phyloP scores from a whole-genome alignment of 1,284 basidiomycete species.

The Stereum hirsutum region DNA sequence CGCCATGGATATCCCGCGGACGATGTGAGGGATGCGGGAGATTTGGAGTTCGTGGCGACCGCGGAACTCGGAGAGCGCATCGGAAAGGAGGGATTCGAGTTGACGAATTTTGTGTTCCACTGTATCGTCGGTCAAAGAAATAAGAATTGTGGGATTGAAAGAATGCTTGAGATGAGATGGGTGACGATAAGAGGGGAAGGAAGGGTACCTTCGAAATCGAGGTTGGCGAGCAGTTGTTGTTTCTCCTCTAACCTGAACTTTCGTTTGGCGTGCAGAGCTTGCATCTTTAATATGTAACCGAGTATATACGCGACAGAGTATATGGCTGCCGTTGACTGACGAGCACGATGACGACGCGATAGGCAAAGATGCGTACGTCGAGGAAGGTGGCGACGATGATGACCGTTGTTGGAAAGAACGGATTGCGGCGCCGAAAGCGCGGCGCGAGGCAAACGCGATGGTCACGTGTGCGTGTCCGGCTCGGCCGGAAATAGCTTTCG shows the following conservation, averaged over 20 bases:
- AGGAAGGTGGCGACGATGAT: too few species aligned
- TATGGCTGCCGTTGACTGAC: too few species aligned
- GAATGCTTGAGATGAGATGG: slow-evolving; percentile 5
- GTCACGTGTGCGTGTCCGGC: too few species aligned
- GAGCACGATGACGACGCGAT: too few species aligned
- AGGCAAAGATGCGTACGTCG: too few species aligned
- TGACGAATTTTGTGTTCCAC: slow-evolving; percentile 63
- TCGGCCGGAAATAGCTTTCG: too few species aligned
- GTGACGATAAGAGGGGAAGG: slow-evolving; percentile 7
- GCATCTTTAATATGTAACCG: neutral
- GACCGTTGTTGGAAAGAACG: too few species aligned
- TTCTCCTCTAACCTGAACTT: slow-evolving; percentile 55
- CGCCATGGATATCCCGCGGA: slow-evolving; percentile 60
- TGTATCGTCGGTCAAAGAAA: too few species aligned
- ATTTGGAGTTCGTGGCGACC: slow-evolving; percentile 64
- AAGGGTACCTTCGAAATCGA: slow-evolving; percentile 64
- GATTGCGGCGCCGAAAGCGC: too few species aligned
- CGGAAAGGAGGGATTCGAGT: slow-evolving; percentile 62
- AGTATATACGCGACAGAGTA: too few species aligned
- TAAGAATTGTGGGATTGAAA: slow-evolving; percentile 4
- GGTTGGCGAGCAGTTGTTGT: slow-evolving; percentile 60
- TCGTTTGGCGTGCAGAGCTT: neutral
- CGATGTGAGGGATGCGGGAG: slow-evolving; percentile 63
- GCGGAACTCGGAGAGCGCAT: slow-evolving; percentile 61
- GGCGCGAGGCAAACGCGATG: too few species aligned